Conservation (phyloP, 2,329 filamentous ascomycete species). For the Monilinia polystroma region DNA sequence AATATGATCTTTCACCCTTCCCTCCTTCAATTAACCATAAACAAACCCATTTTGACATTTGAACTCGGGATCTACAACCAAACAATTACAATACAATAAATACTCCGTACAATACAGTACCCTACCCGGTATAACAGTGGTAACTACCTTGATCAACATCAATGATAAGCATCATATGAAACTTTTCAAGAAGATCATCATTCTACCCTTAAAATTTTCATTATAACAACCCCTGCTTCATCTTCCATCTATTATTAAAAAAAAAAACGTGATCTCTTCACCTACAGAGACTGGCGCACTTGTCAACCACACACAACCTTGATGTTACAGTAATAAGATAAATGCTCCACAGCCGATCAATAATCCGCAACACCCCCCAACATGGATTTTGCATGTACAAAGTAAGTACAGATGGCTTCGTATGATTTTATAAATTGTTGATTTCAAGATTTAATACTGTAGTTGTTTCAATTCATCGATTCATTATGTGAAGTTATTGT, state of each 20-base stretch:
- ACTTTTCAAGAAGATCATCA: slow-evolving; percentile 1
- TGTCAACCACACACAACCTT: not conserved
- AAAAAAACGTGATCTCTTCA: slow-evolving; percentile 1
- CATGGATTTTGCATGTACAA: not conserved
- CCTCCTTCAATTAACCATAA: too few relatives aligned
- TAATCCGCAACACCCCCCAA: not conserved
- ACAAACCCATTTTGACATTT: too few relatives aligned
- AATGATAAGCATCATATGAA: slow-evolving; percentile 1
- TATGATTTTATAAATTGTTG: not conserved
- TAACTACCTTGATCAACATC: not conserved
- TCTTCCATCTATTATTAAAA: not conserved
- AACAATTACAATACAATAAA: too few relatives aligned
- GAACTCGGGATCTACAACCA: too few relatives aligned
- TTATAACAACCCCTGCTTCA: not conserved
- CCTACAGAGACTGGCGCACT: not conserved
- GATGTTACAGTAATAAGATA: not conserved
- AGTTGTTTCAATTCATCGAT: not conserved
- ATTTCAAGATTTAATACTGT: not conserved
- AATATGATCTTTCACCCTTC: too few relatives aligned
- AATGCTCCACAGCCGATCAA: slow-evolving; percentile 7
- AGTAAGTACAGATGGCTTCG: too few relatives aligned
- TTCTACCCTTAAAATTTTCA: not conserved
- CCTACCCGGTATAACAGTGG: too few relatives aligned
- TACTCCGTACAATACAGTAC: too few relatives aligned
- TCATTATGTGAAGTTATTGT: not conserved